phyloP scores from a whole-genome alignment of 1,284 basidiomycete genomes.

The Lentinula novae-zelandiae region DNA sequence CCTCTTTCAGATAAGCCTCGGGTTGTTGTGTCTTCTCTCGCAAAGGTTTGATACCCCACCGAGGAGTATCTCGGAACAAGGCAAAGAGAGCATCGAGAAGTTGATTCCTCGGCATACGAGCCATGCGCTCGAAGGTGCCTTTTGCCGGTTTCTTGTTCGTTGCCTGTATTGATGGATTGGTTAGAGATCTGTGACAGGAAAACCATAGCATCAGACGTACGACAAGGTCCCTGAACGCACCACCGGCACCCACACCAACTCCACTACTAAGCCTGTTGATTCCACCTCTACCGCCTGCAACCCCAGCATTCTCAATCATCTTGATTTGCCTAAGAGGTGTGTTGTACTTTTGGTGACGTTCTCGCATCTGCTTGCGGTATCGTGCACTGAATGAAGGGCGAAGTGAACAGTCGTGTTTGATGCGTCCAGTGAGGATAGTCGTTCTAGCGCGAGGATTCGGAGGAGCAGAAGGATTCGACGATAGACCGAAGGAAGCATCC shows the following conservation, averaged over 20 bases:
- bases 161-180: slow-evolving; percentile 37
- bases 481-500: slow-evolving; percentile 43
- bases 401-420: slow-evolving; percentile 73
- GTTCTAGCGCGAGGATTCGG: slow-evolving; percentile 58
- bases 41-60: slow-evolving; percentile 82
- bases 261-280: slow-evolving; percentile 65
- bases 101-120: slow-evolving; percentile 86
- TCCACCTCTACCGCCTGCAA: slow-evolving; percentile 58
- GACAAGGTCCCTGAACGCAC: slow-evolving; percentile 56
- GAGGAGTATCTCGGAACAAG: slow-evolving; percentile 75
- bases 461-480: slow-evolving; percentile 28
- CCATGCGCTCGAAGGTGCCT: slow-evolving; percentile 81
- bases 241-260: slow-evolving; percentile 39
- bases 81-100: slow-evolving; percentile 83
- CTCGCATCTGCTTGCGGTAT: slow-evolving; percentile 64
- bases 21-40: slow-evolving; percentile 87
- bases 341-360: slow-evolving; percentile 57
- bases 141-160: slow-evolving; percentile 62
- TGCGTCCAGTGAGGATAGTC: slow-evolving; percentile 69
- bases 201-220: slow-evolving; percentile 35
- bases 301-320: slow-evolving; percentile 55
- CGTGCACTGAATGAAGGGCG: slow-evolving; percentile 59
- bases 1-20: slow-evolving; percentile 87
- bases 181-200: background rate
- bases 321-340: slow-evolving; percentile 56